phyloP scores from a whole-genome alignment of 306 rosid species.

The Ormosia emarginata region DNA sequence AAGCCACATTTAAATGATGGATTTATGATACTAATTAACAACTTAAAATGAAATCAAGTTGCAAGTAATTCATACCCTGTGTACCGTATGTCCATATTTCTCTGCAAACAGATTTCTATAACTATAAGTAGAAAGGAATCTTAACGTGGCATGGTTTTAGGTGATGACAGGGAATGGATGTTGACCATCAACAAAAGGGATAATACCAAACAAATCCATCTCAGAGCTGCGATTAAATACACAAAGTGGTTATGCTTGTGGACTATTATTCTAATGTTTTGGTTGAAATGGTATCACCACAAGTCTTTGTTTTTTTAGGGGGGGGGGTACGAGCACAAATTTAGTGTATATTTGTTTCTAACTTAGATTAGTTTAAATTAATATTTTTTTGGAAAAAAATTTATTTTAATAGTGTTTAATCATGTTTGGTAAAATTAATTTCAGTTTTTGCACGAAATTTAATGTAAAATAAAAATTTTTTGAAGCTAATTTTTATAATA shows the following conservation, averaged over 20 bases:
- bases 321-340: too few relatives aligned
- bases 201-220: slow-evolving; percentile 78
- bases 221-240: slow-evolving; percentile 32
- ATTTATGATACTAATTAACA: not conserved
- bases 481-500: too few relatives aligned
- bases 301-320: not conserved
- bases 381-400: too few relatives aligned
- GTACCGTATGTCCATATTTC: not conserved
- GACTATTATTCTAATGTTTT: slow-evolving; percentile 42
- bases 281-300: slow-evolving; percentile 53
- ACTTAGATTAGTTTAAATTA: too few relatives aligned
- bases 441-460: too few relatives aligned
- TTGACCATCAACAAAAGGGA: slow-evolving; percentile 80
- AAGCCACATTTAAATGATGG: slow-evolving; percentile 22
- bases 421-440: too few relatives aligned
- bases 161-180: slow-evolving; percentile 87
- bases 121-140: slow-evolving; percentile 60
- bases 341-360: too few relatives aligned
- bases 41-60: slow-evolving; percentile 17
- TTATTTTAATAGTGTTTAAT: too few relatives aligned
- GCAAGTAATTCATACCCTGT: not conserved
- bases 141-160: slow-evolving; percentile 73
- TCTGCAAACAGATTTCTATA: slow-evolving; percentile 31
- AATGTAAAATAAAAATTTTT: too few relatives aligned
- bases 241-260: slow-evolving; percentile 50